phyloP scores from a whole-genome alignment of 805 yeast genomes.

The Candida vartiovaarae region DNA sequence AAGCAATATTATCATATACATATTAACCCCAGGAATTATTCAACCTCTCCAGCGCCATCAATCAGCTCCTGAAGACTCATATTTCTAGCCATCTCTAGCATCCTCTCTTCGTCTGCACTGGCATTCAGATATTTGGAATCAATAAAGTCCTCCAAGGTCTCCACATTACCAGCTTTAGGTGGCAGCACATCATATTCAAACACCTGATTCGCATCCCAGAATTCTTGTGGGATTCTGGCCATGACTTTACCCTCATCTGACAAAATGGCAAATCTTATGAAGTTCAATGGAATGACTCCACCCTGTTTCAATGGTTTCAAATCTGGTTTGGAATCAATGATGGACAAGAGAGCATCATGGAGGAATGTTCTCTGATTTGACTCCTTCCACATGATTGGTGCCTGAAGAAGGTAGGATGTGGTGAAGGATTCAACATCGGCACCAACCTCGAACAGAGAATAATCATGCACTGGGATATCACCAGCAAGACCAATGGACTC shows the following conservation, averaged over 20 bases:
- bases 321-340: constrained; percentile 17
- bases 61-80: constrained; percentile 21
- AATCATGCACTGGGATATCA: constrained; percentile 25
- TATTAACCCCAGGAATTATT: no score
- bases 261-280: constrained; percentile 59
- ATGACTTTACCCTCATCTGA: constrained; percentile 66
- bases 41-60: not conserved
- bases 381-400: constrained; percentile 48
- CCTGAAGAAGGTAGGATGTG: constrained; percentile 55
- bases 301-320: constrained; percentile 12
- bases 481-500: constrained; percentile 34
- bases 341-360: constrained; percentile 30
- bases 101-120: constrained; percentile 16
- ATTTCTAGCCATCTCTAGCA: constrained; percentile 23
- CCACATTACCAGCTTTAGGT: constrained; percentile 42
- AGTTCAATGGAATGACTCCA: constrained; percentile 44
- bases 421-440: constrained; percentile 32
- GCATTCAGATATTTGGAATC: constrained; percentile 24
- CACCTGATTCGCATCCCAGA: constrained; percentile 57
- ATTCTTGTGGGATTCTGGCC: constrained; percentile 56
- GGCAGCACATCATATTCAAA: constrained; percentile 71
- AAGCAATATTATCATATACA: no score
- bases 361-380: constrained; percentile 39
- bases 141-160: constrained; percentile 27
- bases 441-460: constrained; percentile 21